phyloP scores from a whole-genome alignment of 306 rosid genomes.

The Cicer chorassanicum region DNA sequence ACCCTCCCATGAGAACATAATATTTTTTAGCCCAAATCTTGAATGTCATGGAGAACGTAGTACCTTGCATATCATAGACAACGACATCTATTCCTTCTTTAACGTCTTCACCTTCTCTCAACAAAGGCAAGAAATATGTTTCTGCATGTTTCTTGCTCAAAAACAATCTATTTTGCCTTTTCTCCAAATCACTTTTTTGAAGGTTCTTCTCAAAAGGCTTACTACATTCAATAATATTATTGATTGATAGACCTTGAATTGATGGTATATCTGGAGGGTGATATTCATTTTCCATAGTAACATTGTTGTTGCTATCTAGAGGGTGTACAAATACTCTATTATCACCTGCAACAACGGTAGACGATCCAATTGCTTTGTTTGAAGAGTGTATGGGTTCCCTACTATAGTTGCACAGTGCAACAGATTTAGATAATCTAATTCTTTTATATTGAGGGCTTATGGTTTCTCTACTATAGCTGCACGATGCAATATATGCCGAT shows the following conservation, averaged over 20 bases:
- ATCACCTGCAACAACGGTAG: no score
- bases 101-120: background rate
- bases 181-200: background rate
- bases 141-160: background rate
- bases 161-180: background rate
- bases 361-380: no score
- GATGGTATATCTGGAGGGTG: background rate
- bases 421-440: no score
- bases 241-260: background rate
- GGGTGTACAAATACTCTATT: no score
- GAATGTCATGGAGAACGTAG: background rate
- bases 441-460: no score
- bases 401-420: no score
- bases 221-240: background rate
- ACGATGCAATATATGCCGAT: no score
- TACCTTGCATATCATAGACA: background rate
- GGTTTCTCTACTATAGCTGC: no score
- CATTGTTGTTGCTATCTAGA: no score
- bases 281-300: no score
- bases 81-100: background rate
- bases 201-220: background rate
- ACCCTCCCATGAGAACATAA: background rate
- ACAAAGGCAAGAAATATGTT: background rate
- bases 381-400: no score
- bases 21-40: background rate